Conservation (phyloP, 2,329 filamentous ascomycete species). For the Tolypocladium pustulatum region DNA sequence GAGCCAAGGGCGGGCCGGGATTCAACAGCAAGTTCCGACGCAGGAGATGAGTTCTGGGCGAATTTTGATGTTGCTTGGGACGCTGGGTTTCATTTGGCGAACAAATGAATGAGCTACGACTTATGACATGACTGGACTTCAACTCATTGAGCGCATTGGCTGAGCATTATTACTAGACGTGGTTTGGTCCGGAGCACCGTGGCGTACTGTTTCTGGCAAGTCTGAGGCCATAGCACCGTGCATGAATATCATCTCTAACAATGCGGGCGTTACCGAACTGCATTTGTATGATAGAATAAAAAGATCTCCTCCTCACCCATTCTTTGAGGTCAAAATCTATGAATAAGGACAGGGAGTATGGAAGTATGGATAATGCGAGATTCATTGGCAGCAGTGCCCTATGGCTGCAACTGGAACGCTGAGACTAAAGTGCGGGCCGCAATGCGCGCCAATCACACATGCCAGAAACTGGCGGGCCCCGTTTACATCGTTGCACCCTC, state of each 20-base stretch:
- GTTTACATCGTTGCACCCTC: neutral
- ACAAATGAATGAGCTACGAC: neutral
- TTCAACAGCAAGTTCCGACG: constrained; percentile 49
- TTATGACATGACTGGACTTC: neutral
- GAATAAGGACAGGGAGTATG: too few species aligned
- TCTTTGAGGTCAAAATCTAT: too few species aligned
- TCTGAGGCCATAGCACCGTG: neutral
- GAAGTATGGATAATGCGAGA: too few species aligned
- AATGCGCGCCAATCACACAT: neutral
- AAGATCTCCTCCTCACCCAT: too few species aligned
- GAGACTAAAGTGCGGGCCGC: neutral
- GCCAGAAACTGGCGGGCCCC: neutral
- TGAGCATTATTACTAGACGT: neutral
- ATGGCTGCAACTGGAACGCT: neutral
- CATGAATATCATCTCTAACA: neutral
- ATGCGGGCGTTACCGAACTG: neutral
- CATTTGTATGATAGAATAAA: neutral
- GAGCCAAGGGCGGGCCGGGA: constrained; percentile 50
- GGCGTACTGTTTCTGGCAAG: neutral
- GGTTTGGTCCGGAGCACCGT: neutral
- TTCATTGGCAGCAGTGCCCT: neutral
- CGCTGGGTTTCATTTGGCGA: neutral
- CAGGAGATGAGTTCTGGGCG: constrained; percentile 17
- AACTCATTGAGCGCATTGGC: neutral
- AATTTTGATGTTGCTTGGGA: neutral